phyloP scores from a whole-genome alignment of 768 basidiomycete genomes.

The Amanita muscaria region DNA sequence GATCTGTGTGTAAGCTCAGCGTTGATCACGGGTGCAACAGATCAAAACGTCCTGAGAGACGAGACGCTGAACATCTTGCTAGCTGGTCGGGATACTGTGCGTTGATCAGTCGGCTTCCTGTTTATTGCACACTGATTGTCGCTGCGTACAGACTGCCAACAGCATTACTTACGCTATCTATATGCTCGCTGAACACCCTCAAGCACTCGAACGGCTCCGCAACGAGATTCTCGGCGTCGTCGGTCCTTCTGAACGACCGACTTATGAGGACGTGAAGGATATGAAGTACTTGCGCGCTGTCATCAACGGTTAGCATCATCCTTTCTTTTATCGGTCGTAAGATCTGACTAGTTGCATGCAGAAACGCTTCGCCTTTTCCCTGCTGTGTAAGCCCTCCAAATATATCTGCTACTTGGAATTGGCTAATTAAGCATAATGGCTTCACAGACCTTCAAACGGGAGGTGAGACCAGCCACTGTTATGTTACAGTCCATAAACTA shows the following conservation, averaged over 20 bases:
- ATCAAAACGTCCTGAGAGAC: constrained; percentile 32
- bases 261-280: constrained; percentile 35
- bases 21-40: no score
- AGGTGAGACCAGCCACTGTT: no score
- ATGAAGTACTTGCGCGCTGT: constrained; percentile 34
- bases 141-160: constrained; percentile 27
- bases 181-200: constrained; percentile 35
- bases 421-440: no score
- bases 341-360: neutral
- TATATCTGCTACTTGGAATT: no score
- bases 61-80: constrained; percentile 44
- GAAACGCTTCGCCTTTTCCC: constrained; percentile 13
- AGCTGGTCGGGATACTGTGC: constrained; percentile 48
- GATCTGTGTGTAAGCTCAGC: no score
- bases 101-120: neutral
- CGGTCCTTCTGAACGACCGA: constrained; percentile 29
- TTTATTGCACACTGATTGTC: neutral
- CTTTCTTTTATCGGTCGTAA: neutral
- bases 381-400: constrained; percentile 12
- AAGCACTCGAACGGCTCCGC: constrained; percentile 29
- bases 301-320: constrained; percentile 22
- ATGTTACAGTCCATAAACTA: no score
- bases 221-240: constrained; percentile 33
- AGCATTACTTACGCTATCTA: constrained; percentile 35
- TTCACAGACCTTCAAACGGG: no score